phyloP scores from a whole-genome alignment of 805 yeast species.

The Pichia scutulata region DNA sequence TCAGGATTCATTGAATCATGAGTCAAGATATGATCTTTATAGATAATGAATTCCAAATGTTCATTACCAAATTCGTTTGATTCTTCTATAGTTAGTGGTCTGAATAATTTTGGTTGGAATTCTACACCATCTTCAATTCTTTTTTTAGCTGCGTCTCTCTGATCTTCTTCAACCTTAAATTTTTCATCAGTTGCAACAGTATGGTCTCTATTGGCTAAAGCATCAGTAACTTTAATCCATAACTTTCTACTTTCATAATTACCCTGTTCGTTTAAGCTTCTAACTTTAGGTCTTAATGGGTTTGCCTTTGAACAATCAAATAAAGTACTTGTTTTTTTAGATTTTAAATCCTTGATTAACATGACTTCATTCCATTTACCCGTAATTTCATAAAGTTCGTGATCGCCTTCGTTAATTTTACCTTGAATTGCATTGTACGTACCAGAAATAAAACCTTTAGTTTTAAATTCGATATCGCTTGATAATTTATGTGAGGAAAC shows the following conservation, averaged over 20 bases:
- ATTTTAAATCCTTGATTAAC: slow-evolving; percentile 49
- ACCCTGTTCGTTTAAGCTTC: slow-evolving; percentile 75
- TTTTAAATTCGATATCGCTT: slow-evolving; percentile 87
- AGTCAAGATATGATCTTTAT: slow-evolving; percentile 35
- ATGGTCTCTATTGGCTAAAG: slow-evolving; percentile 75
- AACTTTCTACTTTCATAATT: slow-evolving; percentile 71
- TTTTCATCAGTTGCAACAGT: slow-evolving; percentile 82
- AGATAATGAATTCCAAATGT: slow-evolving; percentile 57
- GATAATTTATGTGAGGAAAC: slow-evolving; percentile 51
- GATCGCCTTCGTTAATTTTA: slow-evolving; percentile 46
- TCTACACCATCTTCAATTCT: slow-evolving; percentile 73
- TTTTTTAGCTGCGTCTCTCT: slow-evolving; percentile 64
- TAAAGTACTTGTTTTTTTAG: slow-evolving; percentile 36
- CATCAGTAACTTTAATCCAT: slow-evolving; percentile 79
- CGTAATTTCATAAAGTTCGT: slow-evolving; percentile 53
- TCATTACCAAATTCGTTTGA: slow-evolving; percentile 26
- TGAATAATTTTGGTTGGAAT: slow-evolving; percentile 75
- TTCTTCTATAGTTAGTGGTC: slow-evolving; percentile 33
- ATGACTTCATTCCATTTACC: slow-evolving; percentile 95
- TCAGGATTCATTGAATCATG: slow-evolving; percentile 33
- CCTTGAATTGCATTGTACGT: slow-evolving; percentile 88
- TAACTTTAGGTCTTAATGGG: slow-evolving; percentile 58
- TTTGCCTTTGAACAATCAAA: slow-evolving; percentile 53
- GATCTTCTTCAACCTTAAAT: slow-evolving; percentile 78
- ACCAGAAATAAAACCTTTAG: slow-evolving; percentile 91